A percentile compares a stretch with the other conserved stretches of the same genome.
phyloP scores from a whole-genome alignment of 2,329 filamentous ascomycete species.

The Neonectria punicea region DNA sequence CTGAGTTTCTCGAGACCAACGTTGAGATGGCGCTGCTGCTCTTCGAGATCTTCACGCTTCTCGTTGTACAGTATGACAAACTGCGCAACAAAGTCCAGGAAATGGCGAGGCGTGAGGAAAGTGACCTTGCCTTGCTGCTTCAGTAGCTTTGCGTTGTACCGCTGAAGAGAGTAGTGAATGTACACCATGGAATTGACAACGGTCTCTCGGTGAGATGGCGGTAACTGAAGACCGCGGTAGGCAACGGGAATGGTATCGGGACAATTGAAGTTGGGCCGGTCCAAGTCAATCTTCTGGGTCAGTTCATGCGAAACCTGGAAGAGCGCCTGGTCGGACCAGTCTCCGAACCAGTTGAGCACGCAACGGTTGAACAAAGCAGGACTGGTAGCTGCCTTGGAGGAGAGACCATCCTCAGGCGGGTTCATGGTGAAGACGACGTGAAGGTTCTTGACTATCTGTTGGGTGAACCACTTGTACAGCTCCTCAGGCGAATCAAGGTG shows the following conservation, averaged over 20 bases:
- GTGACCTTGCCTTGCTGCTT: slow-evolving; percentile 94
- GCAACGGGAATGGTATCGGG: slow-evolving; percentile 94
- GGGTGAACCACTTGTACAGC: slow-evolving; percentile 99
- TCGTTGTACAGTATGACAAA: slow-evolving; percentile 98
- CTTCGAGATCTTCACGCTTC: slow-evolving; percentile 97
- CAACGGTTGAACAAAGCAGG: slow-evolving; percentile 99
- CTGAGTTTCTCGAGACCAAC: slow-evolving; percentile 97
- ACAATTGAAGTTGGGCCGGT: slow-evolving; percentile 84
- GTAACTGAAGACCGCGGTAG: slow-evolving; percentile 85
- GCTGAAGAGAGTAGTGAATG: slow-evolving; percentile 93
- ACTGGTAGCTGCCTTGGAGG: slow-evolving; percentile 96
- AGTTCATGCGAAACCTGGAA: slow-evolving; percentile 98
- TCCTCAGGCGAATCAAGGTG: slow-evolving; percentile 98
- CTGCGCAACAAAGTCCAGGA: slow-evolving; percentile 96
- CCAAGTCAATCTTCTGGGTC: slow-evolving; percentile 94
- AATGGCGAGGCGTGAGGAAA: slow-evolving; percentile 95
- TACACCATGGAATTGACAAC: slow-evolving; percentile 99
- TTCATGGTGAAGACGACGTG: slow-evolving; percentile 99
- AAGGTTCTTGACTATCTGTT: slow-evolving; percentile 98
- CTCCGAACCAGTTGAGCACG: slow-evolving; percentile 99
- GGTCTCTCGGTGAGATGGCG: slow-evolving; percentile 89
- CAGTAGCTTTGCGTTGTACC: slow-evolving; percentile 86
- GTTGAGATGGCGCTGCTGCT: slow-evolving; percentile 98
- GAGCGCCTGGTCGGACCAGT: slow-evolving; percentile 98
- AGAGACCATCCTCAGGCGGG: slow-evolving; percentile 92